Evolutionary conservation across 2,329 filamentous ascomycete species (phyloP), one percentile per base, ranked within the genome.

Genomic region (Colletotrichum godetiae): DNA sequence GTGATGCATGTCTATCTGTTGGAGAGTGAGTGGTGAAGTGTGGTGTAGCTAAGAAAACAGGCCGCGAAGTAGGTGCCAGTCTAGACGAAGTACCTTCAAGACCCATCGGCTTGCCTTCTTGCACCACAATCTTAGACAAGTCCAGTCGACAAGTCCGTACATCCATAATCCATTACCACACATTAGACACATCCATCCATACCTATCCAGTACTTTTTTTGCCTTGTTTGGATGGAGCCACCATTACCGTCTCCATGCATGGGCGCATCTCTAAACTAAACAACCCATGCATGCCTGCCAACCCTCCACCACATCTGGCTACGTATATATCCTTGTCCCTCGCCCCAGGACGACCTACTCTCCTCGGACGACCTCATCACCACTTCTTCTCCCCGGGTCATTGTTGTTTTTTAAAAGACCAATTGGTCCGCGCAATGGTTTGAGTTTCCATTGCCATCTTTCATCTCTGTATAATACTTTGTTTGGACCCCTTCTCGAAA

Each of bases 311-410:
- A 64, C 65, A 73, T 63, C 78, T 79, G 79, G 77, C 81, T 87
- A 29, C 60, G 60, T 63, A 86, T 87, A 87, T 87, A 87, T 86
- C 83, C 81, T 81, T 82, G 81, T 80, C 80, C 82, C 78, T 79
- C 82, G 82, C 82, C 81, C 81, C 81, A 79, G 79, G 62, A 53
- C 49, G 31, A 76, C 78, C 78, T 79, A 76, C 77, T 79, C 78
- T 52, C 57, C 68, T 72, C 62, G 68, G 62, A 74, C 35, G 68
- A 72, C 72, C 58, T 74, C 72, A 75, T 53, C 72, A 63, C 74
- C 74, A 68, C 76, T 78, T 76, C 60, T 76, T 77, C 73, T 68
- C 77, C 42, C 78, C 78, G 71, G 75, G 76, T 79, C 77, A 74
- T 79, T 79, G 77, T 78, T 77, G 72, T 76, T 74, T 70, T 74